These are phyloP conservation scores for Cytospora piceicola DNA, from an alignment of 2,329 filamentous ascomycete species.

Conservation along the genomic window DNA sequence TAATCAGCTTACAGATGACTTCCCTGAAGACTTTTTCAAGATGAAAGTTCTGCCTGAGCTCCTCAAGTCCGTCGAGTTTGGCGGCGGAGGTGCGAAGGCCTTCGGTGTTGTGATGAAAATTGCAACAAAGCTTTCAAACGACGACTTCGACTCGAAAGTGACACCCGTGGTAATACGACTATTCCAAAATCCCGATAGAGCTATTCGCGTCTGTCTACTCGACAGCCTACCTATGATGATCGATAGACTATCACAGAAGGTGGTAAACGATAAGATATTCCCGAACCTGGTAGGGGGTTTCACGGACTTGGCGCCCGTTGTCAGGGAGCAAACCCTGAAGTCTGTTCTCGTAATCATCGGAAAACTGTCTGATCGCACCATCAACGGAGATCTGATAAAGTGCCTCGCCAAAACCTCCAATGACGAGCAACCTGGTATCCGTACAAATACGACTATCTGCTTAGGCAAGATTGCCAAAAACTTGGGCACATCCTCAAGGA, in stretches of 20 bases:
- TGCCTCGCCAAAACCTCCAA: slow-evolving; percentile 95
- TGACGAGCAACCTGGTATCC: slow-evolving; percentile 94
- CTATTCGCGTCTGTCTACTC: slow-evolving; percentile 85
- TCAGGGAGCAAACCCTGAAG: slow-evolving; percentile 95
- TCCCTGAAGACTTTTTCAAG: slow-evolving; percentile 97
- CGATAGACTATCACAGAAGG: slow-evolving; percentile 82
- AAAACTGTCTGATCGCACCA: slow-evolving; percentile 88
- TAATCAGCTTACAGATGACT: slow-evolving; percentile 86
- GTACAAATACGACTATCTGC: slow-evolving; percentile 98
- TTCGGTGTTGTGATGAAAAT: slow-evolving; percentile 90
- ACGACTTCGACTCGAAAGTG: slow-evolving; percentile 85
- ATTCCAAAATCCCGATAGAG: slow-evolving; percentile 89
- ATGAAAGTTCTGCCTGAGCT: slow-evolving; percentile 94
- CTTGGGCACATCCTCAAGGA: slow-evolving; percentile 74
- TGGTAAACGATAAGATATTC: slow-evolving; percentile 96
- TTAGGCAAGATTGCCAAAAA: slow-evolving; percentile 94
- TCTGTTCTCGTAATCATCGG: slow-evolving; percentile 84
- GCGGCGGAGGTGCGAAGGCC: slow-evolving; percentile 90
- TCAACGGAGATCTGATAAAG: slow-evolving; percentile 90
- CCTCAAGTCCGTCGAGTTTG: slow-evolving; percentile 98
- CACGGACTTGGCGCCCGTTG: slow-evolving; percentile 85
- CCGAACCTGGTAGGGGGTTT: slow-evolving; percentile 95
- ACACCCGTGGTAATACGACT: slow-evolving; percentile 85
- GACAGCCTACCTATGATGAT: slow-evolving; percentile 92
- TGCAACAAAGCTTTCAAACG: slow-evolving; percentile 79